Evolutionary conservation across 73 alveolate genomes (phyloP).

Genomic region (Breviolum minutum): DNA sequence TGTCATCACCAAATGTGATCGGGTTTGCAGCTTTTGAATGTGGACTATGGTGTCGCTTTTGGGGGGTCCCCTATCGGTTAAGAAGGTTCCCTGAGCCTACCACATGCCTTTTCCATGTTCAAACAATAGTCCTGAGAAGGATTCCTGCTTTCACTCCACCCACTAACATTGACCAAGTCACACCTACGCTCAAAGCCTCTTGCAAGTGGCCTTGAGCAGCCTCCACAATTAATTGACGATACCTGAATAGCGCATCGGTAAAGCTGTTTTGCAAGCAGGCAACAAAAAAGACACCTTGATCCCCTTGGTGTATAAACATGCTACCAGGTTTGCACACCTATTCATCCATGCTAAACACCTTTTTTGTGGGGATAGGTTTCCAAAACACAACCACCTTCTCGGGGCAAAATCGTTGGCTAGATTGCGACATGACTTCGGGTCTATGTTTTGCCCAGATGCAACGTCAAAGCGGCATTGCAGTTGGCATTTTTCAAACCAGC

Average conservation of each 20-base stretch:
- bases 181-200: constrained; percentile 14
- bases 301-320: too few species aligned
- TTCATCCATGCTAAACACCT: not conserved
- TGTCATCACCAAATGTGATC: too few species aligned
- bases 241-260: not conserved
- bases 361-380: not conserved
- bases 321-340: too few species aligned
- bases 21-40: too few species aligned
- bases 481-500: constrained; percentile 35
- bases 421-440: too few species aligned
- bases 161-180: not conserved
- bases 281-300: too few species aligned
- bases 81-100: too few species aligned
- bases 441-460: not conserved
- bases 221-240: constrained; percentile 16
- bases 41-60: too few species aligned
- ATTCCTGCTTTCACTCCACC: not conserved
- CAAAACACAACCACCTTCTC: not conserved
- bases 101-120: too few species aligned
- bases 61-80: too few species aligned
- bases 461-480: not conserved
- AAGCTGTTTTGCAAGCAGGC: not conserved
- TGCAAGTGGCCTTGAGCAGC: not conserved
- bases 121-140: too few species aligned
- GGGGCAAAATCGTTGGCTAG: not conserved